Conservation (phyloP, 148 eudicot species). For the Vaccinium corymbosum region DNA sequence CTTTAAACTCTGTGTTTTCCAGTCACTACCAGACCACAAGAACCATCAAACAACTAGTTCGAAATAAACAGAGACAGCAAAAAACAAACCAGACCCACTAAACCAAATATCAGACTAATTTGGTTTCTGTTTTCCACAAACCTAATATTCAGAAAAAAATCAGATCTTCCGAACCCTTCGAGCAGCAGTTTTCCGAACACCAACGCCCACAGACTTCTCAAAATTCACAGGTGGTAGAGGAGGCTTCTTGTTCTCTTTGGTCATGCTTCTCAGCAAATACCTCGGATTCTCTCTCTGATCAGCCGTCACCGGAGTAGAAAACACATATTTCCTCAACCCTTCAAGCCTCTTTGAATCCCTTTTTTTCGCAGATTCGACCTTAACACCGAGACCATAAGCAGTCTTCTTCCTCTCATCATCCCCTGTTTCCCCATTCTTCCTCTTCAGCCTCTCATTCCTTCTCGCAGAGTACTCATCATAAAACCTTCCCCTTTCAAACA, state of each 20-base stretch:
- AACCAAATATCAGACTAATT: neutral
- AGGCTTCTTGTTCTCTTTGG: constrained; percentile 65
- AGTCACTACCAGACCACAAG: neutral
- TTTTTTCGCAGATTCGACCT: constrained; percentile 50
- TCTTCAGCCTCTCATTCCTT: constrained; percentile 80
- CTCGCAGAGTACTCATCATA: constrained; percentile 74
- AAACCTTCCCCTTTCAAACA: constrained; percentile 66
- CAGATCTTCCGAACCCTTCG: constrained; percentile 41
- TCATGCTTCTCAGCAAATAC: constrained; percentile 63
- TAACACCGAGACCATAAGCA: constrained; percentile 41
- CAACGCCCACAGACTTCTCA: constrained; percentile 33
- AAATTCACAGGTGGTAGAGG: constrained; percentile 63
- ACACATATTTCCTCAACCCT: constrained; percentile 38
- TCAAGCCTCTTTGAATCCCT: constrained; percentile 43
- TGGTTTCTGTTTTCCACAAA: neutral
- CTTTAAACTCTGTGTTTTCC: constrained; percentile 11
- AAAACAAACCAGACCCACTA: neutral
- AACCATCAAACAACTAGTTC: neutral
- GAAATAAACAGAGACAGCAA: neutral
- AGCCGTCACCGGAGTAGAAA: constrained; percentile 39
- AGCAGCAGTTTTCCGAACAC: constrained; percentile 37
- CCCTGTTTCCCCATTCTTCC: constrained; percentile 48
- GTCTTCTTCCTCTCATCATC: constrained; percentile 28
- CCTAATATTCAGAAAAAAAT: constrained; percentile 6
- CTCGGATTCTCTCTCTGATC: constrained; percentile 55